Evolutionary conservation across 306 rosid species (phyloP).

Genomic region (Boehmeria nivea): DNA sequence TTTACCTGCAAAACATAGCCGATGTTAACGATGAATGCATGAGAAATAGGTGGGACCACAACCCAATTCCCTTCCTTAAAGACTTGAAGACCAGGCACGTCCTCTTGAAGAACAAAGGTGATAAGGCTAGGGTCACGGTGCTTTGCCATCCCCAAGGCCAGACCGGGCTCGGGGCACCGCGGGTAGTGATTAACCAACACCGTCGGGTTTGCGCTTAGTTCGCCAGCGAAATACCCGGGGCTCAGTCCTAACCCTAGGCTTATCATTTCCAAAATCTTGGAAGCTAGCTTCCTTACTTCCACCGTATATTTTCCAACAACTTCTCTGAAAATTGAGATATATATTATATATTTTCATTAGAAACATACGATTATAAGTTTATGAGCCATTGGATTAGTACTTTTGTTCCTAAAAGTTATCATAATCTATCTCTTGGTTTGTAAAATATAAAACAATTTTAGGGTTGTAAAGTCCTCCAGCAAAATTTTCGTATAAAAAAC

Average conservation of each 20-base stretch:
- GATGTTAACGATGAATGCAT: conserved; percentile 34
- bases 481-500: no score
- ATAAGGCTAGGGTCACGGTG: conserved; percentile 56
- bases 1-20: conserved; percentile 37
- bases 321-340: conserved; percentile 32
- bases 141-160: conserved; percentile 54
- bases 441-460: no score
- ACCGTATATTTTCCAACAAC: conserved; percentile 33
- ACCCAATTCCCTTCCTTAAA: conserved; percentile 37
- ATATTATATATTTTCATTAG: neutral
- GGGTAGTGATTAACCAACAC: conserved; percentile 58
- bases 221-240: conserved; percentile 32
- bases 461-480: no score
- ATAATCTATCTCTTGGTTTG: no score
- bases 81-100: conserved; percentile 51
- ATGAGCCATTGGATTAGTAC: no score
- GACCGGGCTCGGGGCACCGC: conserved; percentile 66
- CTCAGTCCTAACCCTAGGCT: conserved; percentile 54
- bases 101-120: conserved; percentile 59
- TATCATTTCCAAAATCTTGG: conserved; percentile 42
- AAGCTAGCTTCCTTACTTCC: conserved; percentile 35
- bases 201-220: conserved; percentile 33
- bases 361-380: no score
- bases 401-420: no score
- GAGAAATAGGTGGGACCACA: conserved; percentile 27